Evolutionary conservation across 345 rosid genomes (phyloP).

Genomic region (Linum lewisii): DNA sequence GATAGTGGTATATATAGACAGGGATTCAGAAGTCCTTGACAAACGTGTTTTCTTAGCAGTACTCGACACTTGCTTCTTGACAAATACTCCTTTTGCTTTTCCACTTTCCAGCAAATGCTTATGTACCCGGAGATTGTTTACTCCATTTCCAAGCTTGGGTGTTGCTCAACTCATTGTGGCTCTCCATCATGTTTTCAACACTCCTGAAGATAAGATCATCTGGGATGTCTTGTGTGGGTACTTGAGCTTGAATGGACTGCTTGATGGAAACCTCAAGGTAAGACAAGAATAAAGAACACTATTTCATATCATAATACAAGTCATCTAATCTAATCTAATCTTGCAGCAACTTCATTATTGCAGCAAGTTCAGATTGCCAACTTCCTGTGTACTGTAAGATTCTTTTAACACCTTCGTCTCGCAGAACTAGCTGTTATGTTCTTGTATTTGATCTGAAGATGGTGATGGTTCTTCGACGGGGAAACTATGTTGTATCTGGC

Average conservation of each 20-base stretch:
- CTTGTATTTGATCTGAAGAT: neutral
- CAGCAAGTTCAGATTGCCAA: slow-evolving; percentile 96
- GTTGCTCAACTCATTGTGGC: slow-evolving; percentile 44
- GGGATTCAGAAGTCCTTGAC: no score
- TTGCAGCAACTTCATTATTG: no score
- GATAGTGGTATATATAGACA: no score
- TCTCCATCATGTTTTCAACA: slow-evolving; percentile 42
- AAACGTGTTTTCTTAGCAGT: no score
- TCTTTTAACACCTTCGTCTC: slow-evolving; percentile 7
- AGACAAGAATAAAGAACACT: no score
- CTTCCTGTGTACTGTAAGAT: slow-evolving; percentile 67
- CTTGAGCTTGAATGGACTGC: slow-evolving; percentile 31
- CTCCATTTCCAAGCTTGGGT: slow-evolving; percentile 40
- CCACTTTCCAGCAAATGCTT: no score
- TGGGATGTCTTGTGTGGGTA: slow-evolving; percentile 52
- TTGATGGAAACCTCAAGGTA: slow-evolving; percentile 44
- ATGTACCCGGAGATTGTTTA: slow-evolving; percentile 37
- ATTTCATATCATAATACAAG: neutral
- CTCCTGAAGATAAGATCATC: slow-evolving; percentile 39
- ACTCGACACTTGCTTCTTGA: no score
- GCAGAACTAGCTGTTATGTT: neutral
- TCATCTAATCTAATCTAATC: neutral
- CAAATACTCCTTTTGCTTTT: no score
- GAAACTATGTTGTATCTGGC: slow-evolving; percentile 95
- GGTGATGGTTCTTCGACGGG: slow-evolving; percentile 35